Conservation (phyloP, 192 early-diverging fungal species). For the Backusella morwellensis region DNA sequence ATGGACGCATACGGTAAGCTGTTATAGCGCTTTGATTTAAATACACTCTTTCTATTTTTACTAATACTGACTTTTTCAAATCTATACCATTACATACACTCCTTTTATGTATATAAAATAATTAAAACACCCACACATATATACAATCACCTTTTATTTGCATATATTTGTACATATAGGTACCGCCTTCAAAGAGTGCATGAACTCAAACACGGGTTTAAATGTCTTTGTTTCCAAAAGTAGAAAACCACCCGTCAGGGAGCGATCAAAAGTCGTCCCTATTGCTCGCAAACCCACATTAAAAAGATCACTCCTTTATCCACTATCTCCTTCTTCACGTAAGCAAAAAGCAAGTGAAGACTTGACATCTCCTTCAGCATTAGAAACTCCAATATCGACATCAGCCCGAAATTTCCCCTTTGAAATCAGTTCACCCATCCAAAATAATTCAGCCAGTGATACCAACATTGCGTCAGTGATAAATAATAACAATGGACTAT, state of each 20-base stretch:
- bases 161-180: conserved; percentile 6
- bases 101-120: neutral
- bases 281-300: neutral
- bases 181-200: conserved; percentile 34
- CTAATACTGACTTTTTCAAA: neutral
- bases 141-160: neutral
- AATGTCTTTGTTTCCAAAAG: conserved; percentile 7
- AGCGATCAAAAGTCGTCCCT: conserved; percentile 10
- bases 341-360: conserved; percentile 10
- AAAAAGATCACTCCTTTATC: conserved; percentile 16
- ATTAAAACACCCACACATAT: neutral
- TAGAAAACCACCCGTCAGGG: conserved; percentile 18
- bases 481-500: neutral
- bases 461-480: neutral
- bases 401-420: neutral
- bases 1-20: conserved; percentile 29
- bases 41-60: conserved; percentile 3
- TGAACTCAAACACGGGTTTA: conserved; percentile 30
- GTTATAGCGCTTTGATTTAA: neutral
- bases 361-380: neutral
- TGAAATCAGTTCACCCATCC: neutral
- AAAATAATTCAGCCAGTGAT: neutral
- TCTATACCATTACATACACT: neutral
- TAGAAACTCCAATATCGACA: neutral
- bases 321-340: neutral